These are phyloP conservation scores for Pyrenopolyporus hunteri DNA, from an alignment of 495 filamentous ascomycete species.

Conservation along the genomic window DNA sequence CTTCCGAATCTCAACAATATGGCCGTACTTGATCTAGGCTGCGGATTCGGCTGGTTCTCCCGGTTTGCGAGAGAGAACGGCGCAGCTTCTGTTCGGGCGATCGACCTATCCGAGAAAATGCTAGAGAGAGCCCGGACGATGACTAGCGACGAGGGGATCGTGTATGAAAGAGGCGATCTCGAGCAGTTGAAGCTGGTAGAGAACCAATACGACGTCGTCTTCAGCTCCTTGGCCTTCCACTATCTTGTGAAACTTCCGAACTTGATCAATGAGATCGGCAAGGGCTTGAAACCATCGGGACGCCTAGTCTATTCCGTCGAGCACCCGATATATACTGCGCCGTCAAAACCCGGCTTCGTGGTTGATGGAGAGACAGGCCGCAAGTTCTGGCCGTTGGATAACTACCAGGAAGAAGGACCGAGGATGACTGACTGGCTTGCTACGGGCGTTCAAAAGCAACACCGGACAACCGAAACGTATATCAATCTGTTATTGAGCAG, in stretches of 20 bases:
- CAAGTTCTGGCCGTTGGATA: constrained; percentile 44
- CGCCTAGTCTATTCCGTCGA: constrained; percentile 46
- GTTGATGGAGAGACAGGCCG: constrained; percentile 27
- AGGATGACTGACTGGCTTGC: constrained; percentile 44
- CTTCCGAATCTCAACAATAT: constrained; percentile 35
- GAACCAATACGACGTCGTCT: constrained; percentile 40
- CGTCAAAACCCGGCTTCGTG: constrained; percentile 34
- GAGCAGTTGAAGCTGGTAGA: constrained; percentile 34
- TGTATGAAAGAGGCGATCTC: constrained; percentile 41
- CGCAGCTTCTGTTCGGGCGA: constrained; percentile 37
- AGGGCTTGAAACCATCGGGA: constrained; percentile 40
- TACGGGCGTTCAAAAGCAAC: constrained; percentile 45
- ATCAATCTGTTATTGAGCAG: constrained; percentile 42
- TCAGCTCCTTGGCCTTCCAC: constrained; percentile 47
- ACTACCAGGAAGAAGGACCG: constrained; percentile 45
- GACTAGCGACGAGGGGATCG: constrained; percentile 35
- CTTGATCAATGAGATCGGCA: constrained; percentile 39
- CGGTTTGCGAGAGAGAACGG: constrained; percentile 43
- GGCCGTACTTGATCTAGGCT: constrained; percentile 46
- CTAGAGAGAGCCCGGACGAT: constrained; percentile 39
- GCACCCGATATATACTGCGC: constrained; percentile 49
- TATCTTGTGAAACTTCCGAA: constrained; percentile 40
- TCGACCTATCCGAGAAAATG: constrained; percentile 50
- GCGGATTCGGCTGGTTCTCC: constrained; percentile 48
- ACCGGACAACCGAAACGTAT: constrained; percentile 46